phyloP scores from a whole-genome alignment of 805 yeast species.

The Yarrowia deformans region DNA sequence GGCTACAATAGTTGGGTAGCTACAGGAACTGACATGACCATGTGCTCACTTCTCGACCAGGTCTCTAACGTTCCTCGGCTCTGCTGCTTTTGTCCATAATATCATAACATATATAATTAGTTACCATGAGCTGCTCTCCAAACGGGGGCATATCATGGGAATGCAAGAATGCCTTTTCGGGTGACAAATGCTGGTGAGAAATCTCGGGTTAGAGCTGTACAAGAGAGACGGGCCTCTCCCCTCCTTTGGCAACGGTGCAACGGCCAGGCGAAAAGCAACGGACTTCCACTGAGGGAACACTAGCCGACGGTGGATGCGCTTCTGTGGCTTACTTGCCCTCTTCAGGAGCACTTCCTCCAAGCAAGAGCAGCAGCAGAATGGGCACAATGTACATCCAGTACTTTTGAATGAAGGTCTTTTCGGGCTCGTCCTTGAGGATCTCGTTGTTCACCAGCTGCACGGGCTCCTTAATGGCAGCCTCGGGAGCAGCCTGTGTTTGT shows the following conservation, averaged over 20 bases:
- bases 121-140: not conserved
- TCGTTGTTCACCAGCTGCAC: conserved; percentile 46
- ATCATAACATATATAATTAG: not conserved
- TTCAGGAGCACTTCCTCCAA: conserved; percentile 42
- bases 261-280: too few relatives aligned
- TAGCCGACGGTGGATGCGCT: too few relatives aligned
- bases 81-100: not conserved
- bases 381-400: conserved; percentile 48
- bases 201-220: too few relatives aligned
- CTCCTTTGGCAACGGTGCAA: too few relatives aligned
- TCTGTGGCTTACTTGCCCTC: conserved; percentile 5
- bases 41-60: too few relatives aligned
- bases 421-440: conserved; percentile 43
- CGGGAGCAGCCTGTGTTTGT: conserved; percentile 42
- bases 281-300: too few relatives aligned
- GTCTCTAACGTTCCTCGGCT: too few relatives aligned
- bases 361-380: conserved; percentile 43
- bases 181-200: too few relatives aligned
- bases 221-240: too few relatives aligned
- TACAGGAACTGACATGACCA: too few relatives aligned
- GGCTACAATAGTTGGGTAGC: too few relatives aligned
- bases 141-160: not conserved
- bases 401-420: conserved; percentile 47
- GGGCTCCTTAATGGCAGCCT: conserved; percentile 43
- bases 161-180: not conserved